These are phyloP conservation scores for Xylariaceae sp. DNA, from an alignment of 2,329 filamentous ascomycete species.

Conservation along the genomic window DNA sequence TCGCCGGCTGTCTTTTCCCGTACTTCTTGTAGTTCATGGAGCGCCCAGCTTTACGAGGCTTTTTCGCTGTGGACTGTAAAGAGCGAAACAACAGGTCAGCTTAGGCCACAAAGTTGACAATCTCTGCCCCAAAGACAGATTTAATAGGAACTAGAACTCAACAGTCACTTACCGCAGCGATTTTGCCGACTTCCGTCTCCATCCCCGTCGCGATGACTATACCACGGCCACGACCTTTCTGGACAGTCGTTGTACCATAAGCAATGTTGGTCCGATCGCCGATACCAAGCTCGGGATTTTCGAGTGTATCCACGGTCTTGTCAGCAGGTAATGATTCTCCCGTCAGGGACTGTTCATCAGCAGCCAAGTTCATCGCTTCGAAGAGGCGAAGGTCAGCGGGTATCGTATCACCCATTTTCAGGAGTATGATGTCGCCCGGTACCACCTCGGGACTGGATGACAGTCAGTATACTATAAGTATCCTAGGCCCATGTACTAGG, in stretches of 20 bases:
- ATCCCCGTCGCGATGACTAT: constrained; percentile 71
- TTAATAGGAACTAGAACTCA: no score
- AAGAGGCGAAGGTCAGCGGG: constrained; percentile 68
- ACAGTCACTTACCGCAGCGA: constrained; percentile 45
- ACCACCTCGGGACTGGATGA: constrained; percentile 56
- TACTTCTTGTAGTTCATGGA: constrained; percentile 53
- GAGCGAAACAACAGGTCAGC: background rate
- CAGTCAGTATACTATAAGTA: constrained; percentile 7
- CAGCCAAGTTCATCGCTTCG: constrained; percentile 73
- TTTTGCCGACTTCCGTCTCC: constrained; percentile 66
- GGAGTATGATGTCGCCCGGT: constrained; percentile 65
- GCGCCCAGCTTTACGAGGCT: constrained; percentile 52
- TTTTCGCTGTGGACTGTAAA: constrained; percentile 41
- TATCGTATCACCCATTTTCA: constrained; percentile 70
- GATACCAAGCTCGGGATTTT: constrained; percentile 56
- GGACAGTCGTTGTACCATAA: constrained; percentile 70
- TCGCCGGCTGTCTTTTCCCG: constrained; percentile 46
- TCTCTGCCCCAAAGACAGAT: background rate
- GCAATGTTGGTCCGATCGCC: constrained; percentile 72
- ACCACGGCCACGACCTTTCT: constrained; percentile 67
- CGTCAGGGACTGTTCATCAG: constrained; percentile 74
- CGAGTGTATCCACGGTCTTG: constrained; percentile 55
- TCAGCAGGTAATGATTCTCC: constrained; percentile 71
- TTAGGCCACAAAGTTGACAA: background rate
- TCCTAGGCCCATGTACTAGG: constrained; percentile 8